Evolutionary conservation across 306 rosid genomes (phyloP).

Genomic region (apple (Malus domestica)): ASM211411v1 NC_041795.1:28885501-28886000

Average conservation of each 20-base stretch:
- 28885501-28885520: too few relatives aligned
- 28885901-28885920: slow-evolving; percentile 35
- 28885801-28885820: slow-evolving; percentile 9
- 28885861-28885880: slow-evolving; percentile 29
- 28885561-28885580: too few relatives aligned
- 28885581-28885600: too few relatives aligned
- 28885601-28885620: too few relatives aligned
- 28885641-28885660: too few relatives aligned
- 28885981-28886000: slow-evolving; percentile 34
- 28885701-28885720: slow-evolving; percentile 25
- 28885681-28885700: slow-evolving; percentile 8
- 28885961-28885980: slow-evolving; percentile 26
- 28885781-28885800: slow-evolving; percentile 6
- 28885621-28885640: too few relatives aligned
- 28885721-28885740: slow-evolving; percentile 30
- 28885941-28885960: not conserved
- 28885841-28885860: slow-evolving; percentile 47
- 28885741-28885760: slow-evolving; percentile 35
- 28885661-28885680: too few relatives aligned
- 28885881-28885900: slow-evolving; percentile 12
- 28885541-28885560: too few relatives aligned
- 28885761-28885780: slow-evolving; percentile 11
- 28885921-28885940: slow-evolving; percentile 57
- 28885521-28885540: too few relatives aligned
- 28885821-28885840: slow-evolving; percentile 42